phyloP scores from a whole-genome alignment of 2,329 filamentous ascomycete genomes.

The Fusarium abutilonis region DNA sequence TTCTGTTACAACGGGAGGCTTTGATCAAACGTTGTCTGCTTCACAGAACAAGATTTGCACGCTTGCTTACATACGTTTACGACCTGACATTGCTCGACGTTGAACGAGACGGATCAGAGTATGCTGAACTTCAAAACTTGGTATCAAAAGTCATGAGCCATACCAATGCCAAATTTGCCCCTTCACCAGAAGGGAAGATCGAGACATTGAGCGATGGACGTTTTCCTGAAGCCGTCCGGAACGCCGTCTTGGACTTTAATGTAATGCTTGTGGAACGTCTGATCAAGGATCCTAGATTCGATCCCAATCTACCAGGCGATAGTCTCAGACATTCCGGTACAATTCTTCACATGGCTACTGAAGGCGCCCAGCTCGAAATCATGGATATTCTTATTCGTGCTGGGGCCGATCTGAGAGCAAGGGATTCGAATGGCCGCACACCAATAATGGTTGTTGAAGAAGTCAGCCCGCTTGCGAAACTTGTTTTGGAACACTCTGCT shows the following conservation, averaged over 20 bases:
- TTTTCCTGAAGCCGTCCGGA: slow-evolving; percentile 39
- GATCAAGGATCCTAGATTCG: slow-evolving; percentile 45
- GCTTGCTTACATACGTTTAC: slow-evolving; percentile 40
- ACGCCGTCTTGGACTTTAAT: slow-evolving; percentile 44
- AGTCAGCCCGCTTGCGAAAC: slow-evolving; percentile 35
- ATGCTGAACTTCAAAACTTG: slow-evolving; percentile 23
- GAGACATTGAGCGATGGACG: slow-evolving; percentile 24
- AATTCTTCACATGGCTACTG: slow-evolving; percentile 48
- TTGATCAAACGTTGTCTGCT: slow-evolving; percentile 20
- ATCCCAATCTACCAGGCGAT: slow-evolving; percentile 41
- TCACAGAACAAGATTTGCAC: slow-evolving; percentile 29
- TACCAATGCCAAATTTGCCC: slow-evolving; percentile 27
- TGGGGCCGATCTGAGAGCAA: slow-evolving; percentile 44
- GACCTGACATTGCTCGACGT: slow-evolving; percentile 36
- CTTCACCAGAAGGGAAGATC: slow-evolving; percentile 13
- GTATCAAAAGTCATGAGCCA: slow-evolving; percentile 30
- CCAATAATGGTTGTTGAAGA: slow-evolving; percentile 51
- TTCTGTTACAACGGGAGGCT: slow-evolving; percentile 25
- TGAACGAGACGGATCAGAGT: slow-evolving; percentile 9
- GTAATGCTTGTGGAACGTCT: slow-evolving; percentile 43
- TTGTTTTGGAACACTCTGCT: slow-evolving; percentile 43
- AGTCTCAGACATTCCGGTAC: slow-evolving; percentile 34
- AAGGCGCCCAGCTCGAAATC: slow-evolving; percentile 39
- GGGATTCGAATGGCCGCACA: slow-evolving; percentile 47
- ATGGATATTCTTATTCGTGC: slow-evolving; percentile 45